Evolutionary conservation across 2,329 filamentous ascomycete genomes (phyloP), one percentile per base, ranked within the genome.

Genomic region (Cercospora sp.): DNA sequence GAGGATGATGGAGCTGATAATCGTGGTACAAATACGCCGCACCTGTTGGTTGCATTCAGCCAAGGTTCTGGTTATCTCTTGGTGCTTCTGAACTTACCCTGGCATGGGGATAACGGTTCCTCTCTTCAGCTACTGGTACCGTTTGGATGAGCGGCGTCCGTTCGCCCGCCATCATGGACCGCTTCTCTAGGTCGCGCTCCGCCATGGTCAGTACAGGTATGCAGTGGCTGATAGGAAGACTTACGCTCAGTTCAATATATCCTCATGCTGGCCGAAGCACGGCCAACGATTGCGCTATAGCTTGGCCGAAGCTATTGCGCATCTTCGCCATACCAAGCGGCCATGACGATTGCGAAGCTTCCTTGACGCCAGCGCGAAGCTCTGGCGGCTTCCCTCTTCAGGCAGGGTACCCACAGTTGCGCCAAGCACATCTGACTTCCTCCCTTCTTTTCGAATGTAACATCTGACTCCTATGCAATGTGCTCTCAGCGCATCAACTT

Each of bases 131-230:
- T 73, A 89, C 82, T 18, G 77, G 84, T 68, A 91, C 86, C 62
- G 86, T 88, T 74, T 88, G 84, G 69, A 92, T 85, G 73, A 93
- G 84, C 67, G 90, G 90, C 61, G 89, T 91, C 66, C 82, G 83
- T 81, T 92, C 90, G 77, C 82, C 78, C 75, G 80, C 75, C 82
- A 83, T 84, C 10, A 26, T 65, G 59, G 55, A 51, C 48, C 40
- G 58, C 71, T 66, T 76, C 69, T 71, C 68, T 48, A 30, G 23
- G 66, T 70, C 62, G 61, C 68, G 67, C 61, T 72, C 63, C 59
- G 63, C 65, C 71, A 72, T 73, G 13, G 53, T 70, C 68, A 72
- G 68, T 64, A 64, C 13, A 36, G 16, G 20, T 28, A 16, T 51
- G 8, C 13, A 33, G 26, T 16, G 13, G 7, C 42, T 60, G 36